These are phyloP conservation scores for Hymenoscyphus fraxineus DNA, from an alignment of 2,329 filamentous ascomycete genomes.

Conservation along the genomic window DNA sequence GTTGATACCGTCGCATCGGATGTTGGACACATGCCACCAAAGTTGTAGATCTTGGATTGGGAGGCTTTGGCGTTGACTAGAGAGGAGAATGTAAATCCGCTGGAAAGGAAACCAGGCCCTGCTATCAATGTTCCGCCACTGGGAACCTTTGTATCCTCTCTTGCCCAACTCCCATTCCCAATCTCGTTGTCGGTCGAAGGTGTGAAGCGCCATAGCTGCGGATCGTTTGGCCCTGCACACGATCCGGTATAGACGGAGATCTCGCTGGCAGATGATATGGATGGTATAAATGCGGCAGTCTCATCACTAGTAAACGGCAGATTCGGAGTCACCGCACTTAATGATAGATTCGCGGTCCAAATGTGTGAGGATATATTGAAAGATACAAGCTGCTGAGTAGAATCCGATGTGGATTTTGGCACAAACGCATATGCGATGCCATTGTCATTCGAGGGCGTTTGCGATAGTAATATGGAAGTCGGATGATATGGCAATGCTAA, in stretches of 20 bases:
- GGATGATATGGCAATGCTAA: slow-evolving; percentile 69
- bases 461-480: slow-evolving; percentile 63
- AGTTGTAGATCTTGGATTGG: slow-evolving; percentile 42
- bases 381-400: slow-evolving; percentile 50
- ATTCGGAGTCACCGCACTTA: slow-evolving; percentile 49
- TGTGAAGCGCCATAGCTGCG: slow-evolving; percentile 66
- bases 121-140: slow-evolving; percentile 34
- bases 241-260: slow-evolving; percentile 72
- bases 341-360: slow-evolving; percentile 41
- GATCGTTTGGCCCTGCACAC: slow-evolving; percentile 54
- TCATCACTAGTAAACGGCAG: slow-evolving; percentile 60
- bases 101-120: slow-evolving; percentile 49
- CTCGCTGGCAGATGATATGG: slow-evolving; percentile 63
- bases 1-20: slow-evolving; percentile 40
- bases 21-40: slow-evolving; percentile 84
- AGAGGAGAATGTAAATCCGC: slow-evolving; percentile 37
- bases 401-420: slow-evolving; percentile 36
- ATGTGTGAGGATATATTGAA: slow-evolving; percentile 62
- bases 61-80: slow-evolving; percentile 30
- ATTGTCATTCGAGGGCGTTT: slow-evolving; percentile 43
- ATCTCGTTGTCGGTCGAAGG: slow-evolving; percentile 40
- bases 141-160: slow-evolving; percentile 38
- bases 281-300: slow-evolving; percentile 61
- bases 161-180: slow-evolving; percentile 54
- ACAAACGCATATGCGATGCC: slow-evolving; percentile 67